Conservation (phyloP, 2,329 filamentous ascomycete species). For the Exophiala xenobiotica region DNA sequence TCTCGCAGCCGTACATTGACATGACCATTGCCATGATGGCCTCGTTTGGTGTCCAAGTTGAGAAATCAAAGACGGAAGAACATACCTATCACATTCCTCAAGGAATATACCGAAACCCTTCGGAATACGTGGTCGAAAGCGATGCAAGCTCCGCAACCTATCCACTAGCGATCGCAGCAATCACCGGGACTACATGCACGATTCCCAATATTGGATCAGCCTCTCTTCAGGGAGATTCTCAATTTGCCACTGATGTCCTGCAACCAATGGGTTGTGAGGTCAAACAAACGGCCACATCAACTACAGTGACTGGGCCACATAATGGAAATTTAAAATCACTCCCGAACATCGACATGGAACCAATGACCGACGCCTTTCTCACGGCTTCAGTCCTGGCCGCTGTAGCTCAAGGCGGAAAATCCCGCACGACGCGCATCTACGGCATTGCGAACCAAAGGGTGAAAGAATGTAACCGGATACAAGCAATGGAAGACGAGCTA, state of each 20-base stretch:
- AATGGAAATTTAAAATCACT: constrained; percentile 72
- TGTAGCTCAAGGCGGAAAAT: constrained; percentile 67
- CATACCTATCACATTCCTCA: constrained; percentile 94
- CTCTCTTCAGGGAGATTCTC: constrained; percentile 91
- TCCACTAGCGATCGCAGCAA: constrained; percentile 87
- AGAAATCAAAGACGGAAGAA: constrained; percentile 71
- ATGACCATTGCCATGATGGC: constrained; percentile 99
- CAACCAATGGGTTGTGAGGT: constrained; percentile 92
- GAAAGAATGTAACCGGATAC: constrained; percentile 96
- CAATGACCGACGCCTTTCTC: constrained; percentile 98
- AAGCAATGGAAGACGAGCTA: constrained; percentile 91
- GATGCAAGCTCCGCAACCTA: constrained; percentile 98
- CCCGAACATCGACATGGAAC: constrained; percentile 90
- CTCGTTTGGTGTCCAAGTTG: constrained; percentile 80
- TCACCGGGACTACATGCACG: constrained; percentile 92
- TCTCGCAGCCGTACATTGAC: constrained; percentile 95
- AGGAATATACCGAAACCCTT: constrained; percentile 77
- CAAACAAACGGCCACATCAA: constrained; percentile 78
- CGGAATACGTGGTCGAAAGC: constrained; percentile 88
- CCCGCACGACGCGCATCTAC: constrained; percentile 73
- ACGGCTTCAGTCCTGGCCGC: constrained; percentile 92
- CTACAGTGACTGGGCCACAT: constrained; percentile 87
- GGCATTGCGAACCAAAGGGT: constrained; percentile 97
- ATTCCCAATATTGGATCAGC: constrained; percentile 92
- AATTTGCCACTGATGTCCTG: constrained; percentile 87